These are phyloP conservation scores for Nepenthes gracilis DNA, from an alignment of 148 eudicot species.

Conservation along the genomic window DNA sequence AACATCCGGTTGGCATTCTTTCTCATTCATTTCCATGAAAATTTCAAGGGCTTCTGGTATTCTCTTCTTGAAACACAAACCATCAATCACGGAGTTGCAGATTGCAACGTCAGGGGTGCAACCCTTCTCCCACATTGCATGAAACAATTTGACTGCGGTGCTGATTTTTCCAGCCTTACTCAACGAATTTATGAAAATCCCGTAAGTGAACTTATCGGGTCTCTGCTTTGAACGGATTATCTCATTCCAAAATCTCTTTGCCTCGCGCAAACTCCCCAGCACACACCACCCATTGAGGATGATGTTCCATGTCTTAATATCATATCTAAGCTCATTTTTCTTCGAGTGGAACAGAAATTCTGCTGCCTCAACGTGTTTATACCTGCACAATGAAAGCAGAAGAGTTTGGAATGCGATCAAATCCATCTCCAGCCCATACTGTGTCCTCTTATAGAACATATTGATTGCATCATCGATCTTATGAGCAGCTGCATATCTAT, in stretches of 20 bases:
- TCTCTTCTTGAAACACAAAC: constrained; percentile 73
- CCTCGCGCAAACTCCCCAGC: constrained; percentile 55
- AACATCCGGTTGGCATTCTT: constrained; percentile 40
- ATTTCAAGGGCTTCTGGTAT: constrained; percentile 59
- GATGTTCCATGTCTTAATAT: constrained; percentile 67
- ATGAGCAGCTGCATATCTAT: constrained; percentile 65
- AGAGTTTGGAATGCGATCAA: constrained; percentile 58
- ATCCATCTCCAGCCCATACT: constrained; percentile 46
- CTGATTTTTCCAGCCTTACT: constrained; percentile 61
- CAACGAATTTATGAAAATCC: constrained; percentile 54
- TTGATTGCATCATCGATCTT: constrained; percentile 49
- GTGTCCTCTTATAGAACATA: constrained; percentile 44
- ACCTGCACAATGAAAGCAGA: constrained; percentile 50
- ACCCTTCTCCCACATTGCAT: constrained; percentile 54
- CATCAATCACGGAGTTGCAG: constrained; percentile 63
- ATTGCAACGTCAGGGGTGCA: constrained; percentile 58
- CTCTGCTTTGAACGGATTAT: constrained; percentile 35
- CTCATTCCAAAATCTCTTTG: constrained; percentile 75
- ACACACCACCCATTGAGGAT: constrained; percentile 87
- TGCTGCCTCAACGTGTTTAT: constrained; percentile 71
- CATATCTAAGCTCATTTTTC: constrained; percentile 32
- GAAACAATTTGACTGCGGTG: constrained; percentile 44
- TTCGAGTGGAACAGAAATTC: constrained; percentile 54
- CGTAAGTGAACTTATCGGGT: constrained; percentile 61
- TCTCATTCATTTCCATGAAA: constrained; percentile 41